A percentile compares a stretch with the other conserved stretches of the same genome.
phyloP scores from a whole-genome alignment of 768 basidiomycete genomes.

The Leccinum barrowsii region DNA sequence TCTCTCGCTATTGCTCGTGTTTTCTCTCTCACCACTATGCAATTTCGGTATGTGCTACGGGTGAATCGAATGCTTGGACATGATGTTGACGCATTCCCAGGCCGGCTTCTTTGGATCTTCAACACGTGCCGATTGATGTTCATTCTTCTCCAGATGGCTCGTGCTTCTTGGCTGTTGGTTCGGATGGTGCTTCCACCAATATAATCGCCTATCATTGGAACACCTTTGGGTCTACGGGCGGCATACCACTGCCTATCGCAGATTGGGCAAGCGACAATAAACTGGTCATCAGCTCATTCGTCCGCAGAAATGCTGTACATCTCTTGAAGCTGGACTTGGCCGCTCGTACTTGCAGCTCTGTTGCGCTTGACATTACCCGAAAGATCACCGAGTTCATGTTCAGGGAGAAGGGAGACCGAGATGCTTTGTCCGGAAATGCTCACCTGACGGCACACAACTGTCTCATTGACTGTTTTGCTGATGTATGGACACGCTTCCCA shows the following conservation, averaged over 20 bases:
- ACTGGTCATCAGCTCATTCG: constrained; percentile 45
- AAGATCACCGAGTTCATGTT: constrained; percentile 59
- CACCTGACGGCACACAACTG: constrained; percentile 40
- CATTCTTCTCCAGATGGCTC: constrained; percentile 53
- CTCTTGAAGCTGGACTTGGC: constrained; percentile 40
- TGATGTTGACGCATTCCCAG: constrained; percentile 25
- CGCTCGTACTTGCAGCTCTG: constrained; percentile 38
- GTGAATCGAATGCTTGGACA: background rate
- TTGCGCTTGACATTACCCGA: constrained; percentile 50
- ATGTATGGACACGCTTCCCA: constrained; percentile 59
- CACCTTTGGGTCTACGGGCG: constrained; percentile 51
- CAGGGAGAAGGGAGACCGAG: constrained; percentile 37
- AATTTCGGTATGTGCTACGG: constrained; percentile 44
- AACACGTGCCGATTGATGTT: constrained; percentile 30
- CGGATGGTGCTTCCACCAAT: constrained; percentile 12
- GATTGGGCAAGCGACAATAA: constrained; percentile 21
- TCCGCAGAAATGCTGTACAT: constrained; percentile 39
- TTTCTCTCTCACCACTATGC: constrained; percentile 50
- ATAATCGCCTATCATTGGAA: constrained; percentile 51
- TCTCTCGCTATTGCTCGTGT: constrained; percentile 41
- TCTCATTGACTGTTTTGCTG: constrained; percentile 50
- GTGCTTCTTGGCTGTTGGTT: constrained; percentile 40
- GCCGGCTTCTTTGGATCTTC: constrained; percentile 43
- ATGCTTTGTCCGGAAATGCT: constrained; percentile 15
- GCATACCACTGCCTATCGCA: constrained; percentile 36